Evolutionary conservation across 2,329 filamentous ascomycete species (phyloP), one percentile per base, ranked within the genome.

Genomic region (Clonostachys chloroleuca): DNA sequence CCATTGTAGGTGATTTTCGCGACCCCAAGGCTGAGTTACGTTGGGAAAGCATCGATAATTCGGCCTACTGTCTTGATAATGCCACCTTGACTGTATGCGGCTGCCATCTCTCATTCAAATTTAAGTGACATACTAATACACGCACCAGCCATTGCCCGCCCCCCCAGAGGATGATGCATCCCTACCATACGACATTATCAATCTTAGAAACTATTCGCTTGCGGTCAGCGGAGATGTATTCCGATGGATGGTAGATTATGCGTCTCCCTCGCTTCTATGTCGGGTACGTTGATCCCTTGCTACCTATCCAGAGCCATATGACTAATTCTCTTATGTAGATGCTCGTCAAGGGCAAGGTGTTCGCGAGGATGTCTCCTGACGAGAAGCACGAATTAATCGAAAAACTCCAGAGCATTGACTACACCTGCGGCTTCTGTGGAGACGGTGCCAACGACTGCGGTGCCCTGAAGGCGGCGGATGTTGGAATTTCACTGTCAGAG

Each of bases 401-500:
- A 65, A 99, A 96, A 64, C 77, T 99, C 5, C 95, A 99, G 64
- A 92, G 88, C 57, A 90, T 99, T 53, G 92, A 92, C 63, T 99
- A 96, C 65, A 95, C 89, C 56, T 89, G 84, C 55, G 94, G 94
- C 30, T 99, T 99, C 69, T 99, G 94, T 59, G 94, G 94, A 41
- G 94, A 99, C 62, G 94, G 94, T 39, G 94, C 94, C 24, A 99
- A 99, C 61, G 94, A 99, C 64, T 99, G 94, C 56, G 94, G 92
- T 54, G 95, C 94, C 7, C 74, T 99, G 52, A 99, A 97, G 68
- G 94, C 94, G 34, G 94, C 94, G 45, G 94, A 99, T 65, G 94
- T 99, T 33, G 94, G 94, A 30, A 96, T 99, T 42, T 97, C 92
- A 1, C 78, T 99, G 1, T 97, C 92, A 1, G 94, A 99, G 67